A percentile compares a stretch with the other conserved stretches of the same genome.
Evolutionary conservation across 306 rosid genomes (phyloP).

Genomic region (Aeschynomene evenia): DNA sequence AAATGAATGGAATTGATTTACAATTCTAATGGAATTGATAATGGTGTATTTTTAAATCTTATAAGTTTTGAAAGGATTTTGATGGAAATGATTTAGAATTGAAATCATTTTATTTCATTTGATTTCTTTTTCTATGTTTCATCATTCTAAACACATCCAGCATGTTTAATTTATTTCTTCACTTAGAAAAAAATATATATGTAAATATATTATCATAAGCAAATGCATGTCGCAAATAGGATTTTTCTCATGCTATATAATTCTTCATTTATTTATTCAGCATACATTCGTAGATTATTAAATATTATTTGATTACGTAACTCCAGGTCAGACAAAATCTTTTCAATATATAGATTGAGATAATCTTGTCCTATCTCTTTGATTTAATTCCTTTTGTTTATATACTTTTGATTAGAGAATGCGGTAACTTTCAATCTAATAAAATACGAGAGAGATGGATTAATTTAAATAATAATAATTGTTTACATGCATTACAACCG

Average conservation of each 20-base stretch:
- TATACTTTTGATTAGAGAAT: neutral
- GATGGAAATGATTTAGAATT: too few species aligned
- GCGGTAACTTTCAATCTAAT: neutral
- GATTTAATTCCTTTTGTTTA: neutral
- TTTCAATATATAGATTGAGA: neutral
- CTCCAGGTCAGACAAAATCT: slow-evolving; percentile 18
- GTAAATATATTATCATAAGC: too few species aligned
- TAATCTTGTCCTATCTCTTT: neutral
- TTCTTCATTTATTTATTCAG: neutral
- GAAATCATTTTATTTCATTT: too few species aligned
- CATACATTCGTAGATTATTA: neutral
- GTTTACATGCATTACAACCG: neutral
- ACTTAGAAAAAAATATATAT: too few species aligned
- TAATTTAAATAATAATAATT: neutral
- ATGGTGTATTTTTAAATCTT: too few species aligned
- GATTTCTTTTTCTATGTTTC: too few species aligned
- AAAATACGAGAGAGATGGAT: neutral
- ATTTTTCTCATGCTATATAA: neutral
- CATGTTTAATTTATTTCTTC: too few species aligned
- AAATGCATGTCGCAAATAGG: neutral
- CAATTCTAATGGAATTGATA: too few species aligned
- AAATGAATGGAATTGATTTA: too few species aligned
- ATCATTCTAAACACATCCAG: too few species aligned
- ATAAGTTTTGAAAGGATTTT: too few species aligned
- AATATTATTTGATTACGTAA: neutral